These are phyloP conservation scores for Ananas comosus DNA, from an alignment of 176 grass and related monocot genomes.

Conservation along the genomic window DNA sequence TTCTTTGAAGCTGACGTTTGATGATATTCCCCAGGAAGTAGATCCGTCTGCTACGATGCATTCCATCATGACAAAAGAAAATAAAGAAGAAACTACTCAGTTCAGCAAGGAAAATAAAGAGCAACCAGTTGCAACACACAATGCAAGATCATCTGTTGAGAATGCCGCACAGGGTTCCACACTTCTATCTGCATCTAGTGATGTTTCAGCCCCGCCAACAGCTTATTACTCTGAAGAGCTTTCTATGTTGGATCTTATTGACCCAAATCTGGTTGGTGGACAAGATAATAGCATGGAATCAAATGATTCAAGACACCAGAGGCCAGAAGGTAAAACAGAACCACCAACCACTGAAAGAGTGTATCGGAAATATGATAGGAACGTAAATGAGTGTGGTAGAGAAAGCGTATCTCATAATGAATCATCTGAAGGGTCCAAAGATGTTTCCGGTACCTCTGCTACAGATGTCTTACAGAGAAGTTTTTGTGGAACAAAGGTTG, in stretches of 20 bases:
- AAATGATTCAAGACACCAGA: conserved; percentile 26
- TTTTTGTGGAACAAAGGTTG: conserved; percentile 25
- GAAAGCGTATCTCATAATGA: conserved; percentile 30
- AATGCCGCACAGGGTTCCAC: conserved; percentile 24
- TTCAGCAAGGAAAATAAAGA: conserved; percentile 13
- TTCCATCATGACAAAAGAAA: conserved; percentile 23
- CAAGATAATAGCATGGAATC: conserved; percentile 26
- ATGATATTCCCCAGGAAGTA: conserved; percentile 26
- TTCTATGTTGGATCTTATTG: conserved; percentile 13
- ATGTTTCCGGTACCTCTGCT: conserved; percentile 12
- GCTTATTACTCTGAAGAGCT: conserved; percentile 21
- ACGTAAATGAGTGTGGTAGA: conserved; percentile 29
- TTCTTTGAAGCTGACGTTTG: conserved; percentile 13
- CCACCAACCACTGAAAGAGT: conserved; percentile 1
- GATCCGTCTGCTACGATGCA: conserved; percentile 19
- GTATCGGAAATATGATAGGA: conserved; percentile 4
- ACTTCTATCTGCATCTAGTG: conserved; percentile 25
- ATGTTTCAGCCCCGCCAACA: conserved; percentile 29
- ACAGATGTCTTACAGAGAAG: conserved; percentile 21
- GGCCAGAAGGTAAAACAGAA: conserved; percentile 12
- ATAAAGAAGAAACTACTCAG: conserved; percentile 16
- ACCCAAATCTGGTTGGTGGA: conserved; percentile 30
- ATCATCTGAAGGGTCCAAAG: conserved; percentile 38
- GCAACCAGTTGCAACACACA: conserved; percentile 22
- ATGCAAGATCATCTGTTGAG: conserved; percentile 28